Evolutionary conservation across 768 basidiomycete species (phyloP).

Genomic region (Artomyces pyxidatus): DNA sequence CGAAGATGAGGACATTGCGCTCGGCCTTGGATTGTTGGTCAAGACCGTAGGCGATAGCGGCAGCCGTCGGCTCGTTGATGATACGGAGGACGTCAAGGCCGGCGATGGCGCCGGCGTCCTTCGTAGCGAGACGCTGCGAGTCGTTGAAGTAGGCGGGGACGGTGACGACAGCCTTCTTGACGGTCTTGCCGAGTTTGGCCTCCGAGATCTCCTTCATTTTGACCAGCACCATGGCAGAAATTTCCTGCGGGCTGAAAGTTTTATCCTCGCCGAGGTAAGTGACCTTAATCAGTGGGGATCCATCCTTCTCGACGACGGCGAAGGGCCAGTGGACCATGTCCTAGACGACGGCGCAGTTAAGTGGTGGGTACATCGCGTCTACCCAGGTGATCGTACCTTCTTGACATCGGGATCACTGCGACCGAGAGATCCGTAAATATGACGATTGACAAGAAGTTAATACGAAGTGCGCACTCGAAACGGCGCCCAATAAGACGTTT

Average conservation of each 20-base stretch:
- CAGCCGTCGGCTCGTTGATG: conserved; percentile 99
- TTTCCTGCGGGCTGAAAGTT: conserved; percentile 96
- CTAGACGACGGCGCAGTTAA: conserved; percentile 30
- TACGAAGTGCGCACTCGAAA: conserved; percentile 64
- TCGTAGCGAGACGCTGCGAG: conserved; percentile 98
- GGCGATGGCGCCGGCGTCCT: conserved; percentile 96
- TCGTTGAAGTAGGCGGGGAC: conserved; percentile 99
- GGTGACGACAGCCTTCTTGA: conserved; percentile 98
- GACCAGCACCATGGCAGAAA: conserved; percentile 98
- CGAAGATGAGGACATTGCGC: conserved; percentile 99
- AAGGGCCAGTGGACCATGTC: conserved; percentile 98
- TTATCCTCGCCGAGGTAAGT: conserved; percentile 93
- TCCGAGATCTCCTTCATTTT: conserved; percentile 99
- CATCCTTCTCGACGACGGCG: conserved; percentile 92
- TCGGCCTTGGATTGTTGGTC: conserved; percentile 92
- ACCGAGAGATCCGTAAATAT: conserved; percentile 9
- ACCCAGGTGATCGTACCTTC: conserved; percentile 43
- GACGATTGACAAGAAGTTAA: conserved; percentile 1
- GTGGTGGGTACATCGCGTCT: background rate
- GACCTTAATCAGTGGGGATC: conserved; percentile 94
- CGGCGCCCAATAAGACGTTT: conserved; percentile 98
- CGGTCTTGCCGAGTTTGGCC: conserved; percentile 96
- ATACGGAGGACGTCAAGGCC: conserved; percentile 99
- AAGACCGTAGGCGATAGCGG: conserved; percentile 97
- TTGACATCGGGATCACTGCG: conserved; percentile 86